Evolutionary conservation across 257 asterid species (phyloP).

Genomic region (Solanum lycopersicoides): DNA sequence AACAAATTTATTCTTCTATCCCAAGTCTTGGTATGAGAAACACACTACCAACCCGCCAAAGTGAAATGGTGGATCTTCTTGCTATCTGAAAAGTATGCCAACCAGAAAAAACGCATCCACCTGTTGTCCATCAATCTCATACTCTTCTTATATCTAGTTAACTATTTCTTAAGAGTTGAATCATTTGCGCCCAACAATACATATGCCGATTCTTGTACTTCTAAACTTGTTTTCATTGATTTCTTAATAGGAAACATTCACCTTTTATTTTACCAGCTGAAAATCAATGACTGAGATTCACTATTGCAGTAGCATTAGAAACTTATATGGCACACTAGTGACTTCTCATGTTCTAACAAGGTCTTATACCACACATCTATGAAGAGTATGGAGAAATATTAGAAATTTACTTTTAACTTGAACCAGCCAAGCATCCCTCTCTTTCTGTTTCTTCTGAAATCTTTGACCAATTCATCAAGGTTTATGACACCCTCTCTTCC

Average conservation of each 20-base stretch:
- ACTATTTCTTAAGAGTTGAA: neutral
- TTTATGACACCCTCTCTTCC: slow-evolving; percentile 42
- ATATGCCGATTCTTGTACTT: neutral
- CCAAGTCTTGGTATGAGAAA: neutral
- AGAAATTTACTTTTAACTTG: slow-evolving; percentile 49
- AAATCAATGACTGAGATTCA: neutral
- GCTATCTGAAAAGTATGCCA: neutral
- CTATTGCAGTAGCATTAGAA: neutral
- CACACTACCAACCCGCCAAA: neutral
- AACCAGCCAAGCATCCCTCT: slow-evolving; percentile 86
- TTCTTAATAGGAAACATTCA: neutral
- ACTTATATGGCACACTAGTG: neutral
- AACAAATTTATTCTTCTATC: neutral
- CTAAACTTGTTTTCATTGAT: neutral
- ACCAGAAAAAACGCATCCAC: neutral
- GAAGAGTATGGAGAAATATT: slow-evolving; percentile 5
- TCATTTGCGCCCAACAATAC: neutral
- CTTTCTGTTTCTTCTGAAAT: slow-evolving; percentile 49
- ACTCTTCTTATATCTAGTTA: neutral
- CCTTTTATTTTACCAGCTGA: neutral
- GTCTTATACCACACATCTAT: neutral
- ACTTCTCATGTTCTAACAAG: neutral
- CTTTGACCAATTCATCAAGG: slow-evolving; percentile 54
- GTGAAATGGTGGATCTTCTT: neutral
- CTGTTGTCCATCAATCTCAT: neutral